phyloP scores from a whole-genome alignment of 2,329 filamentous ascomycete genomes.

The Penicillium olsonii region DNA sequence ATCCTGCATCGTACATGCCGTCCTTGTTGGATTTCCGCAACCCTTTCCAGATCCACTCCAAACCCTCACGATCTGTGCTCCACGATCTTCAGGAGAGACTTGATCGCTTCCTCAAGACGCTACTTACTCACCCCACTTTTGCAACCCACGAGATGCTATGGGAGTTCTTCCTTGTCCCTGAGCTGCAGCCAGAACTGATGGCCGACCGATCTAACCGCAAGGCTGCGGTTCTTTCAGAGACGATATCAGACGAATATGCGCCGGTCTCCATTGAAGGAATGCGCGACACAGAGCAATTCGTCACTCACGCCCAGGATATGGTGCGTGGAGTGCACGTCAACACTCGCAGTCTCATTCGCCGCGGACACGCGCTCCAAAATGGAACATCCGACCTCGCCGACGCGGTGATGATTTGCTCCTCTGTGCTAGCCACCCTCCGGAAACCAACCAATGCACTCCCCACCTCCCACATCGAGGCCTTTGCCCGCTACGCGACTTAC shows the following conservation, averaged over 20 bases:
- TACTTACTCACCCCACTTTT: constrained; percentile 88
- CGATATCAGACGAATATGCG: constrained; percentile 83
- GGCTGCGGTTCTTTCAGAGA: constrained; percentile 77
- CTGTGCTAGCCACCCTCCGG: constrained; percentile 53
- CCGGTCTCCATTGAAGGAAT: constrained; percentile 71
- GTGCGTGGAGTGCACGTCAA: constrained; percentile 81
- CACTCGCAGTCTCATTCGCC: constrained; percentile 77
- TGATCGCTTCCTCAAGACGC: constrained; percentile 82
- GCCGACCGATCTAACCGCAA: constrained; percentile 85
- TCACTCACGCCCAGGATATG: constrained; percentile 86
- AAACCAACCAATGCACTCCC: constrained; percentile 65
- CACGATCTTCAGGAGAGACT: constrained; percentile 84
- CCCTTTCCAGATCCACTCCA: constrained; percentile 90
- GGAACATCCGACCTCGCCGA: constrained; percentile 54
- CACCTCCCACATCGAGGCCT: constrained; percentile 64
- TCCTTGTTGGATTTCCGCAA: constrained; percentile 74
- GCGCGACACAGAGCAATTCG: constrained; percentile 88
- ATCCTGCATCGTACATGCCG: constrained; percentile 94
- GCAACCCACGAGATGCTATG: constrained; percentile 95
- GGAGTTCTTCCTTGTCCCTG: constrained; percentile 98
- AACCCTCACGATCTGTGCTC: constrained; percentile 81
- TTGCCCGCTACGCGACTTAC: constrained; percentile 70
- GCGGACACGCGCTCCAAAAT: constrained; percentile 72
- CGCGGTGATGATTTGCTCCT: constrained; percentile 44
- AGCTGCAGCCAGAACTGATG: constrained; percentile 88